Base-by-base conservation (phyloP, 306 rosid species). In the Cicer pinnatifidum region DNA sequence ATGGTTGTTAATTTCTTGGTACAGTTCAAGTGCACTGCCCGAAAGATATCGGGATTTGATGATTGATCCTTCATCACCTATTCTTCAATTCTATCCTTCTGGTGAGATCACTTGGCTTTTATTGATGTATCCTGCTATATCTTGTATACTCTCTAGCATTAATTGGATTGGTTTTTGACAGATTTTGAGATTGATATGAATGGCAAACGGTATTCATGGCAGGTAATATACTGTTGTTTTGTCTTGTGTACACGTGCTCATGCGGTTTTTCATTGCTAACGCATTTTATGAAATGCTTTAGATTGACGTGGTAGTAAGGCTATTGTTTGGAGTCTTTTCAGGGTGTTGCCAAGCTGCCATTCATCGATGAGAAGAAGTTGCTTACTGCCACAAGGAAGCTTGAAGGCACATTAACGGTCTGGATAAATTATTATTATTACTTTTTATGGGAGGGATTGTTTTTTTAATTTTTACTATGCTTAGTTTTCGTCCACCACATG, bases 261-360 rank as follows among this genome's bases (percentile, higher is more conserved):
- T 40, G 6, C 45, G 19, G 1, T 58, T 12, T 58, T 71, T 38
- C 33, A 6, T 52, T 16, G 12, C 9, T 50, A 50, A 68, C 41
- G 57, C 43, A 66, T 37, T 35, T 38, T 71, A 48, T 72, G 23
- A 39, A 39, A 74, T 20, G 67, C 9, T 51, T 82, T 69, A 64
- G 62, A 73, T 39, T 45, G 11, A 69, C 75, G 57, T 75, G 58
- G 65, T 69, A 60, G 28, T 68, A 61, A 72, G 41, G 59, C 75
- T 44, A 68, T 16, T 41, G 54, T 78, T 82, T 83, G 80, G 52
- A 28, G 47, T 45, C 37, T 40, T 69, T 68, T 62, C 87, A 94
- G 98, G 98, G 98, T 63, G 81, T 94, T 77, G 98, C 91, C 73
- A 94, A 94, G 88, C 86, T 93, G 88, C 98, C 98, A 57, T 94